A percentile compares a stretch with the other conserved stretches of the same genome.
Evolutionary conservation across 805 yeast species (phyloP).

Genomic region (Pichia cabralensis): DNA sequence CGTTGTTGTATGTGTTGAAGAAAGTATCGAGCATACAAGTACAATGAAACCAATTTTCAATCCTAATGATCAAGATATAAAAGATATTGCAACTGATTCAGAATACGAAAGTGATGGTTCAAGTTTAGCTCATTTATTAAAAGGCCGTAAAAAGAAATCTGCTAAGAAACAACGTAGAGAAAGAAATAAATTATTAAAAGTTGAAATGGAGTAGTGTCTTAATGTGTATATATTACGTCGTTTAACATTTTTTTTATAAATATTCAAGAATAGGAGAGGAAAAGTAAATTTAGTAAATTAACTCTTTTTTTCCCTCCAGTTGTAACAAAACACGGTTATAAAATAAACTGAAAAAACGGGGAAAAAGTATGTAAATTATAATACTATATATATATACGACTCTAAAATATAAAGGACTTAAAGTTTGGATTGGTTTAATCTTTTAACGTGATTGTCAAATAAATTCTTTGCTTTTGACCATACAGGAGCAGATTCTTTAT

Average conservation of each 20-base stretch:
- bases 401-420: slow-evolving; percentile 4
- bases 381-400: not conserved
- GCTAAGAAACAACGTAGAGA: slow-evolving; percentile 34
- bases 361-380: slow-evolving; percentile 13
- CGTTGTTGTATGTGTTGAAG: slow-evolving; percentile 71
- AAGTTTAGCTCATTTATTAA: slow-evolving; percentile 48
- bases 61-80: slow-evolving; percentile 28
- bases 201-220: slow-evolving; percentile 49
- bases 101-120: slow-evolving; percentile 73
- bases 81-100: slow-evolving; percentile 42
- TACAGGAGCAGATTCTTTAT: slow-evolving; percentile 75
- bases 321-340: no score
- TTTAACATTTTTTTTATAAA: no score
- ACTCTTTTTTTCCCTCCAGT: no score
- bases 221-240: no score
- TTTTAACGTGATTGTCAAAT: slow-evolving; percentile 75
- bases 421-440: slow-evolving; percentile 44
- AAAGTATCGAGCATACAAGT: slow-evolving; percentile 60
- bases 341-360: no score
- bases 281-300: no score
- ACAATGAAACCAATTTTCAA: slow-evolving; percentile 47
- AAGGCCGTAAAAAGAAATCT: slow-evolving; percentile 32
- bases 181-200: slow-evolving; percentile 34
- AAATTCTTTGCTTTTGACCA: slow-evolving; percentile 85
- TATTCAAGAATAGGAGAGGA: no score